Evolutionary conservation across 2,329 filamentous ascomycete genomes (phyloP).

Genomic region (Madurella fahalii): DNA sequence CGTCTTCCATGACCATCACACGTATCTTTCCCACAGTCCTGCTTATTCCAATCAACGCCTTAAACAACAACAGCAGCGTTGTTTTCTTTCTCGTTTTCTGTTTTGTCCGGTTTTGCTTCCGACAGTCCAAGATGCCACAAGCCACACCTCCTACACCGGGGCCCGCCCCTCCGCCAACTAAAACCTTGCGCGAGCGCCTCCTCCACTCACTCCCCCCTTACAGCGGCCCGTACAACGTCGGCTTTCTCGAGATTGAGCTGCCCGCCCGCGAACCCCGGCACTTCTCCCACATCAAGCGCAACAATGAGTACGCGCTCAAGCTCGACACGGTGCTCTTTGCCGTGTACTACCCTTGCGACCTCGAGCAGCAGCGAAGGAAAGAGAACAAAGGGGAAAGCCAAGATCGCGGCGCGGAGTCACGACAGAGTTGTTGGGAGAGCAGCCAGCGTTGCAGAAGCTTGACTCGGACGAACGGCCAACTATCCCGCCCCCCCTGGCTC

Average conservation of each 20-base stretch:
- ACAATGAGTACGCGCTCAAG: slow-evolving; percentile 38
- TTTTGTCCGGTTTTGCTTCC: too few species aligned
- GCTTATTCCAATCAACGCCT: too few species aligned
- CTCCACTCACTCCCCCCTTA: slow-evolving; percentile 54
- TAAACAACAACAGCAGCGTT: too few species aligned
- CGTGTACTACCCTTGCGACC: slow-evolving; percentile 59
- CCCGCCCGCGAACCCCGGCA: slow-evolving; percentile 43
- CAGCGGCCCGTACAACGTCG: slow-evolving; percentile 63
- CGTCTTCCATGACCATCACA: too few species aligned
- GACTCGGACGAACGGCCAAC: slow-evolving; percentile 32
- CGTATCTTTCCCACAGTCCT: too few species aligned
- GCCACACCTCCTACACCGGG: too few species aligned
- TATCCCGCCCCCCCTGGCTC: slow-evolving; percentile 58
- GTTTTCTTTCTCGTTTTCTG: too few species aligned
- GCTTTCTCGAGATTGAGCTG: slow-evolving; percentile 64
- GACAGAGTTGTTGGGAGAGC: neutral
- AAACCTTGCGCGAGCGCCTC: slow-evolving; percentile 36
- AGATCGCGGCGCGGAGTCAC: neutral
- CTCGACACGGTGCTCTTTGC: slow-evolving; percentile 58
- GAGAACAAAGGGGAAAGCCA: slow-evolving; percentile 25
- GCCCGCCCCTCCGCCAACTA: slow-evolving; percentile 28
- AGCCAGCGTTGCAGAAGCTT: neutral
- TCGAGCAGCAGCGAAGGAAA: slow-evolving; percentile 16
- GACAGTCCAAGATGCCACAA: too few species aligned
- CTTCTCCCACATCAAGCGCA: slow-evolving; percentile 39